phyloP scores from a whole-genome alignment of 1,139 yeast species.

The Debaryomyces sp. region DNA sequence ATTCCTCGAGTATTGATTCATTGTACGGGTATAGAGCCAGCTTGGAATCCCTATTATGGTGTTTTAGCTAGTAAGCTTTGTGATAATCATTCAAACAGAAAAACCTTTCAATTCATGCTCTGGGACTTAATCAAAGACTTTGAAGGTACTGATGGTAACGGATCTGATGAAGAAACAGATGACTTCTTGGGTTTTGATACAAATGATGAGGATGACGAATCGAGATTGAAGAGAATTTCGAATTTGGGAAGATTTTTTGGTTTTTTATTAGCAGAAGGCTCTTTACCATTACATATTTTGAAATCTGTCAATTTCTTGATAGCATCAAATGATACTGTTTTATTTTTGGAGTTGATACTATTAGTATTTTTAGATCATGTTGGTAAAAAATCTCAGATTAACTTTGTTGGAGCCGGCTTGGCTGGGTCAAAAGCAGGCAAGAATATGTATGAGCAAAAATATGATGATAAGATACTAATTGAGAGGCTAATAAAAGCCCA shows the following conservation, averaged over 20 bases:
- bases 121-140: conserved; percentile 88
- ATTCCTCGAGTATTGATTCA: conserved; percentile 84
- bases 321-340: conserved; percentile 60
- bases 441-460: conserved; percentile 40
- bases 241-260: conserved; percentile 86
- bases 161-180: conserved; percentile 39
- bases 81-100: conserved; percentile 67
- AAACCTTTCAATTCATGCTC: conserved; percentile 82
- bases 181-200: conserved; percentile 38
- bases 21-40: conserved; percentile 81
- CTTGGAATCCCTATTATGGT: conserved; percentile 90
- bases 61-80: conserved; percentile 77
- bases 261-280: conserved; percentile 67
- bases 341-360: conserved; percentile 75
- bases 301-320: conserved; percentile 77
- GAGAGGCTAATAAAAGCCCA: conserved; percentile 61
- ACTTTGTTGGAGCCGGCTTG: conserved; percentile 51
- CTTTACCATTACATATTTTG: conserved; percentile 70
- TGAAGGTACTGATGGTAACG: conserved; percentile 50
- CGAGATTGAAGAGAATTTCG: conserved; percentile 58
- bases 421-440: conserved; percentile 30
- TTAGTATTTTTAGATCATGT: conserved; percentile 66
- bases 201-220: conserved; percentile 39
- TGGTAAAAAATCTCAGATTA: conserved; percentile 65
- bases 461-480: conserved; percentile 56